Evolutionary conservation across 495 filamentous ascomycete species (phyloP), one percentile per base, ranked within the genome.

Genomic region (Chaetomium cochliodes): DNA sequence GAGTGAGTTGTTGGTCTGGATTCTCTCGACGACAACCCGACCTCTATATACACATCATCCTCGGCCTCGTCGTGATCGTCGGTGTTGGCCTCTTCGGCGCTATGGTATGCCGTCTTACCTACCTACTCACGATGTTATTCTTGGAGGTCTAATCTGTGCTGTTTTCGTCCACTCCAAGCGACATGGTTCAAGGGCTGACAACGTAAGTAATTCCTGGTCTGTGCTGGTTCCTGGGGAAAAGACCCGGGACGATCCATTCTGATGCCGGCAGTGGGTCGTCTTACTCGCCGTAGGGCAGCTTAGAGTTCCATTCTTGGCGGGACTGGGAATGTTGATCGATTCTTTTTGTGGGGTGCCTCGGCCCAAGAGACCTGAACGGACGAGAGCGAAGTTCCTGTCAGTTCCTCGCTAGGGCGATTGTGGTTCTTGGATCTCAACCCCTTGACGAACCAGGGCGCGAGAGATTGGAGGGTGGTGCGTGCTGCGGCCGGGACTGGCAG

Each of bases 171-270:
- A 15, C 46, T 20, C 4, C 18, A n/a, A 50, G 5, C n/a, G 20
- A 11, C 20, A 50, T 4, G 16, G 18, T 50, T n/a, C 46, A 50
- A 20, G 46, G 46, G 23, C 18, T 3, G 4, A 28, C 23, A 20
- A 25, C 1, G 23, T 7, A 25, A 28, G 50, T 18, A 16, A 52
- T 26, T 16, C 50, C 25, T 28, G 22, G 50, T 52, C 23, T 6
- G 33, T 37, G 33, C 9, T 37, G 33, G 33, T 37, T 37, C 11
- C 33, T 37, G 33, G 33, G 33, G 33, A 37, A 1, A 37, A 37
- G 33, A 37, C 33, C 8, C 33, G 33, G 33, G 33, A 37, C 33
- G 33, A 37, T 37, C 41, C n/a, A 60, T 52, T 67, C 7, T 52
- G 39, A 18, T 11, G 46, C n/a, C 20, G 46, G 46, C 2, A 20